Evolutionary conservation across 2,329 filamentous ascomycete species (phyloP), one percentile per base, ranked within the genome.

Genomic region (Diplodia seriata): DNA sequence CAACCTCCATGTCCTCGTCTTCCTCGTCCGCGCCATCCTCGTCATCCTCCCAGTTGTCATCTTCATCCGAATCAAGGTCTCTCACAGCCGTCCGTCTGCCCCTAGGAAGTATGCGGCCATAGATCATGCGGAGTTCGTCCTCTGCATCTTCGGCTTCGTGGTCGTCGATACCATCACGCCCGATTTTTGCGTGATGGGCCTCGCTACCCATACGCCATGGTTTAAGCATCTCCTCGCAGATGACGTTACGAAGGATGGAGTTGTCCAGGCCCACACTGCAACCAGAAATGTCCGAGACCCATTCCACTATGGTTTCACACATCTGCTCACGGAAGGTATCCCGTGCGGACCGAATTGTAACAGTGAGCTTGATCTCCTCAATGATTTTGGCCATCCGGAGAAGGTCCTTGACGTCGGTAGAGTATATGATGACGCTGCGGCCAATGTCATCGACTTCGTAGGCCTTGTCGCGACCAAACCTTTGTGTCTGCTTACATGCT

Each of bases 291-390:
- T 99, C 96, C 64, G 90, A 87, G 23, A 99, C 85, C 96, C 96
- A 99, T 74, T 97, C 94, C 66, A 99, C 91, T 70, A 99, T 94
- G 18, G 93, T 93, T n/a, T 92, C 93, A 74, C 94, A 97, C 96
- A 99, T 99, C 77, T 98, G 92, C 77, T 99, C 95, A 69, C 95
- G 87, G 81, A 98, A 99, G 0, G 93, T 98, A 79, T 99, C 95
- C 73, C 96, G 87, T 5, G 95, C 89, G 11, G 94, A 97, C 54
- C 95, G 89, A 70, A 99, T 93, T 0, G 95, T 99, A 59, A 97
- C 93, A 0, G 95, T 98, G 68, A 99, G 89, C 76, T 97, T 94
- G 78, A 99, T 97, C 69, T 97, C 90, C 79, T 99, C 95, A 71
- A 99, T 91, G 26, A 95, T 89, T 71, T 88, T 91, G 5, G 94